phyloP scores from a whole-genome alignment of 345 rosid species.

The Sisymbrium irio region DNA sequence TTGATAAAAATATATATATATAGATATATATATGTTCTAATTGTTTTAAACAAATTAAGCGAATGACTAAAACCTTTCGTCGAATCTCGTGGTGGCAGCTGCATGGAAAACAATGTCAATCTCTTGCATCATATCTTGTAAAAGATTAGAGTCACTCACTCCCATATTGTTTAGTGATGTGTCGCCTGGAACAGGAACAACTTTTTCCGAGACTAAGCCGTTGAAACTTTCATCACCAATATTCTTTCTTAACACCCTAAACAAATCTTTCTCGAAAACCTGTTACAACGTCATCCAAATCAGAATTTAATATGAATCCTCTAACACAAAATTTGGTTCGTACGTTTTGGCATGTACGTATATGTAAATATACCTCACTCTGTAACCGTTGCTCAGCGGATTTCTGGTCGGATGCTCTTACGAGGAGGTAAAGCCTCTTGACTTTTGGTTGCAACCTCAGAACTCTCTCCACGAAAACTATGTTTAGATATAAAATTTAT shows the following conservation, averaged over 20 bases:
- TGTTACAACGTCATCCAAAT: neutral
- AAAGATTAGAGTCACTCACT: slow-evolving; percentile 33
- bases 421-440: slow-evolving; percentile 20
- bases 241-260: slow-evolving; percentile 45
- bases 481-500: neutral
- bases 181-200: slow-evolving; percentile 48
- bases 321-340: neutral
- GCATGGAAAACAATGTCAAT: slow-evolving; percentile 49
- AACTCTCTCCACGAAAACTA: slow-evolving; percentile 21
- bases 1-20: neutral
- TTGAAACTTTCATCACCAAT: slow-evolving; percentile 32
- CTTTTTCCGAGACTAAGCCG: slow-evolving; percentile 44
- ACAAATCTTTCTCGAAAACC: slow-evolving; percentile 53
- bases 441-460: slow-evolving; percentile 21
- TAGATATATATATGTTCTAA: no score
- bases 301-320: neutral
- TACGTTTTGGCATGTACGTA: neutral
- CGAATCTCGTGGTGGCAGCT: slow-evolving; percentile 71
- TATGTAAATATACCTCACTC: slow-evolving; percentile 5
- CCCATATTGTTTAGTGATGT: slow-evolving; percentile 44
- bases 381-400: slow-evolving; percentile 14
- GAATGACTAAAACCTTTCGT: slow-evolving; percentile 47
- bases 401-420: slow-evolving; percentile 20
- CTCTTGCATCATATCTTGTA: slow-evolving; percentile 43
- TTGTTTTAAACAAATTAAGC: neutral